Base-by-base conservation (phyloP, 768 basidiomycete genomes). In the Russula olivacea region DNA sequence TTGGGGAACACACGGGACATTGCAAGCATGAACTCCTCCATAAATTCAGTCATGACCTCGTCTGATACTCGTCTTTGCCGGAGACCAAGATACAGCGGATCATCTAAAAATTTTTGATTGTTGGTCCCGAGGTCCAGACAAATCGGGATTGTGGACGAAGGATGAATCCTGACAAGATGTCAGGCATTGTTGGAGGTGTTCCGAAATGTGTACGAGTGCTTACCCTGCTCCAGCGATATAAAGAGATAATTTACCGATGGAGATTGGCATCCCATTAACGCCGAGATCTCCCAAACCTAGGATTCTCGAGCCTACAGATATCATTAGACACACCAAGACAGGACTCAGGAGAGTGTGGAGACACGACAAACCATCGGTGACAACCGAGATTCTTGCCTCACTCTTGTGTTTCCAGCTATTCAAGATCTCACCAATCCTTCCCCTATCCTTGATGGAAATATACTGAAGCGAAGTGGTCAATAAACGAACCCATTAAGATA, bases 1-100 rank as follows among this genome's bases (percentile, higher is more conserved):
- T 89, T 86, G 0, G 93, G 93, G 80, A 88, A 94, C 12, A 81
- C 78, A 45, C 71, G 71, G 19, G 80, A 75, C 80, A 95, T 90
- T 73, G 90, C 91, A 45, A 78, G 71, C 90, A 97, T 93, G 76
- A 97, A 94, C 72, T 92, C 89, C 70, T 94, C 91, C 88, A 97
- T 91, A 74, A 96, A 93, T 51, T 80, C 88, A 21, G 81, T 79
- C 79, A 89, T 88, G 69, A 84, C 84, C 21, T 76, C 76, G 28
- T 84, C 82, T 0, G 83, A 76, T 28, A 85, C 77, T 56, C 91
- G 83, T 68, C 80, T 83, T 69, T 87, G 83, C 53, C 89, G 84
- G 47, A 90, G 80, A 30, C 95, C 95, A 68, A 96, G 83, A 75
- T 98, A 98, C 30, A 96, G 77, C 0, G 93, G 92, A 73, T 97